Percentiles rank a stretch among this genome's conserved stretches.
phyloP scores from a whole-genome alignment of 106 monocot genomes.

The Cymbidium sinense region DNA sequence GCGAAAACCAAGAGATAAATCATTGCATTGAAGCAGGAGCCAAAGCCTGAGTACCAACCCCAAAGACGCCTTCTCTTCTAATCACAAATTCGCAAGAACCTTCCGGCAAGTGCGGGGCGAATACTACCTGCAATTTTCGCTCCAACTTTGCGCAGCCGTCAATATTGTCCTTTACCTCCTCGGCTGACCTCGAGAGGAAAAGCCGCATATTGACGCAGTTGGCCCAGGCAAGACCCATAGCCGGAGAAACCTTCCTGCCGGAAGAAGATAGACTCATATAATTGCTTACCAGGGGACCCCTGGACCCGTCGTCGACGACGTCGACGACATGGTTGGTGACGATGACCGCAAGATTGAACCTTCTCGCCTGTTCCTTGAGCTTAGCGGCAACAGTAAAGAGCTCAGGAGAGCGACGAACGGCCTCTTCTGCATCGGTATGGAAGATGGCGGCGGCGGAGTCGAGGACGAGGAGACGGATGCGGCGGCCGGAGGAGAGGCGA shows the following conservation, averaged over 20 bases:
- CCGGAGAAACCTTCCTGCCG: constrained; percentile 59
- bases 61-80: constrained; percentile 40
- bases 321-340: constrained; percentile 93
- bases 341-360: constrained; percentile 44
- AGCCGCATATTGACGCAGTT: constrained; percentile 83
- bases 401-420: constrained; percentile 37
- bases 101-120: constrained; percentile 73
- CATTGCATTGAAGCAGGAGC: background rate
- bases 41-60: constrained; percentile 15
- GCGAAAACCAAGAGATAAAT: background rate
- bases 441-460: constrained; percentile 84
- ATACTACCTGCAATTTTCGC: constrained; percentile 71
- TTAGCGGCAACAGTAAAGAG: constrained; percentile 56
- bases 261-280: constrained; percentile 37
- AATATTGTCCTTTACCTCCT: background rate
- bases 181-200: constrained; percentile 52
- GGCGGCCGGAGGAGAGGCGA: constrained; percentile 24
- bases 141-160: constrained; percentile 7
- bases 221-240: constrained; percentile 79
- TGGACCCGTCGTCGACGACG: constrained; percentile 23
- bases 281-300: constrained; percentile 21
- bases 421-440: constrained; percentile 73
- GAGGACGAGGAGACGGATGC: constrained; percentile 59
- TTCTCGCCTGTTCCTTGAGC: constrained; percentile 55
- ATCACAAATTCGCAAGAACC: constrained; percentile 61